phyloP scores from a whole-genome alignment of 129 eudicot species.

The Tagetes erecta region DNA sequence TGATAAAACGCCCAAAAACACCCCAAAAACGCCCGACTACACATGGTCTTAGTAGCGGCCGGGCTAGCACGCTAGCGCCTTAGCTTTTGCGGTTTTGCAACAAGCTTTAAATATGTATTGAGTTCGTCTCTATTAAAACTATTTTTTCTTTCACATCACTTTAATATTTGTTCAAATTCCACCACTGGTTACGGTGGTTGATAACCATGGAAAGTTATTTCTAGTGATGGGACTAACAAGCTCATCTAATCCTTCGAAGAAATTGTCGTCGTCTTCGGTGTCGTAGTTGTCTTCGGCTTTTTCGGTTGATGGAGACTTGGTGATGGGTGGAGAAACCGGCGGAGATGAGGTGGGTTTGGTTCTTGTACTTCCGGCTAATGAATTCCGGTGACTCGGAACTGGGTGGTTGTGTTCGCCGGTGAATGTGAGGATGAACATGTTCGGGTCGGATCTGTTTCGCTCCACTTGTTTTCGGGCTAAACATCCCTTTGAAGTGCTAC shows the following conservation, averaged over 20 bases:
- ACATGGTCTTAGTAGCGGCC: no score
- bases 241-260: constrained; percentile 86
- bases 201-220: constrained; percentile 52
- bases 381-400: constrained; percentile 92
- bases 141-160: no score
- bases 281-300: constrained; percentile 41
- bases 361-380: constrained; percentile 93
- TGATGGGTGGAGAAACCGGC: constrained; percentile 53
- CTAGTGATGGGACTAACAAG: constrained; percentile 43
- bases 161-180: no score
- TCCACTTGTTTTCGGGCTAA: constrained; percentile 99
- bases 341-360: constrained; percentile 60
- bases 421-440: constrained; percentile 87
- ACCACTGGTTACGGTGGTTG: constrained; percentile 21
- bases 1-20: no score
- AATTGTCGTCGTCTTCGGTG: constrained; percentile 55
- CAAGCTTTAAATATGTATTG: no score
- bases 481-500: constrained; percentile 97
- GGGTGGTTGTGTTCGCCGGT: constrained; percentile 97
- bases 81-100: no score
- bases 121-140: no score
- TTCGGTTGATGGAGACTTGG: constrained; percentile 63
- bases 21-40: no score
- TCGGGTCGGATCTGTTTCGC: constrained; percentile 95
- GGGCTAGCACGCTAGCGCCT: no score